Base-by-base conservation (phyloP, 192 early-diverging fungal genomes). In the Umbelopsis ramanniana region DNA sequence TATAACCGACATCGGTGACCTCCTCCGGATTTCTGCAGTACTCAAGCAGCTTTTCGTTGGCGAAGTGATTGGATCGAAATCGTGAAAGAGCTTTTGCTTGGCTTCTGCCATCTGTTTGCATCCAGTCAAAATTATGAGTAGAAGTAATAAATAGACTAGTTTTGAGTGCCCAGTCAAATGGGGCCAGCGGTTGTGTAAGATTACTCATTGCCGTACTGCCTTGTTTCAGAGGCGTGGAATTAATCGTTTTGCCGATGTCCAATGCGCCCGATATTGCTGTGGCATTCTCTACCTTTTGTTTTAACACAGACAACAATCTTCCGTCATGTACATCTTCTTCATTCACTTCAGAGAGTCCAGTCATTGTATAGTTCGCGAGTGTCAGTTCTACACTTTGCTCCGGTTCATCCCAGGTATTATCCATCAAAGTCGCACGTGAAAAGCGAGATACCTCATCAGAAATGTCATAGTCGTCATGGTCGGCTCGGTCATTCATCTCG, bases 391-490 rank as follows among this genome's bases (percentile, higher is more conserved):
- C 6, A 12, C 12, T 5, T 17, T 50, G 15, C 48, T 19, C n/a
- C 26, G 19, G 37, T 35, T 63, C 57, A 63, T 63, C 26, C 7
- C 12, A 7, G 17, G 33, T 1, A 29, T 6, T 37, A 12, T 63
- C 33, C 3, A 26, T 29, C 26, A 63, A n/a, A 19, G 29, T 37
- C 15, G 57, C 19, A 17, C 57, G 57, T 8, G 57, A 63, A 33
- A 63, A 63, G 0, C 57, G 57, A 37, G 15, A 63, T 17, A 63
- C 57, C 37, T 63, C 57, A 37, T 63, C 57, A 11, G 33, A 35
- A 29, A 63, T 63, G 33, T 63, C 57, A 37, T 63, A 63, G 57
- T 63, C 57, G 15, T 63, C 57, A 63, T 63, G 57, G 6, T 63
- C 57, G 29, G 29, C 57, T 63, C 57, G 23, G n/a, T 63, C 57